Evolutionary conservation across 2,329 filamentous ascomycete genomes (phyloP).

Genomic region (Cladobotryum protrusum): DNA sequence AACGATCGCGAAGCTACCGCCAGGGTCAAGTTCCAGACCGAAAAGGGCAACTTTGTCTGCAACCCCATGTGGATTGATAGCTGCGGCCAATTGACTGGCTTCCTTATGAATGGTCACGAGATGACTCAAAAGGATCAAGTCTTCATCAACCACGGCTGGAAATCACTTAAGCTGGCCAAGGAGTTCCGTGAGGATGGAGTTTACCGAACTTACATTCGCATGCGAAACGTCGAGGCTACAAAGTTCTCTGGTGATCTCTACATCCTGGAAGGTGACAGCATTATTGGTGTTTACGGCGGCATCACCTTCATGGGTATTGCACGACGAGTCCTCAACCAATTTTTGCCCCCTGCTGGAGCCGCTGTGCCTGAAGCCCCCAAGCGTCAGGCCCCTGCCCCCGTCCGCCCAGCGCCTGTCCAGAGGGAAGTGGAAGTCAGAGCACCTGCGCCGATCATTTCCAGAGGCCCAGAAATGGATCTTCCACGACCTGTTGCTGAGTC

Average conservation of each 20-base stretch:
- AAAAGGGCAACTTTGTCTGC: conserved; percentile 9
- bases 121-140: conserved; percentile 40
- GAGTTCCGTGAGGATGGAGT: conserved; percentile 4
- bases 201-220: conserved; percentile 51
- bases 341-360: not conserved
- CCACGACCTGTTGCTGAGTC: conserved; percentile 19
- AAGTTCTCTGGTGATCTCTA: conserved; percentile 47
- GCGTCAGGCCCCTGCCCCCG: no score
- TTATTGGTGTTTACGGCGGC: conserved; percentile 44
- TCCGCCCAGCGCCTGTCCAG: no score
- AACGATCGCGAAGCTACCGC: conserved; percentile 6
- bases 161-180: conserved; percentile 2
- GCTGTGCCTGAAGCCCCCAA: no score
- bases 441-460: no score
- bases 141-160: conserved; percentile 52
- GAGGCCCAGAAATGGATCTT: not conserved
- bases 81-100: conserved; percentile 30
- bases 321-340: not conserved
- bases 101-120: conserved; percentile 45
- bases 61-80: conserved; percentile 12
- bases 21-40: conserved; percentile 8
- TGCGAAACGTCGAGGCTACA: conserved; percentile 44
- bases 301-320: conserved; percentile 32
- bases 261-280: conserved; percentile 46
- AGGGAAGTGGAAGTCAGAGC: no score